Percentiles rank a stretch among this genome's conserved stretches.
These are phyloP conservation scores for Trichocladium uniseriatum DNA, from an alignment of 495 filamentous ascomycete genomes.

Conservation along the genomic window DNA sequence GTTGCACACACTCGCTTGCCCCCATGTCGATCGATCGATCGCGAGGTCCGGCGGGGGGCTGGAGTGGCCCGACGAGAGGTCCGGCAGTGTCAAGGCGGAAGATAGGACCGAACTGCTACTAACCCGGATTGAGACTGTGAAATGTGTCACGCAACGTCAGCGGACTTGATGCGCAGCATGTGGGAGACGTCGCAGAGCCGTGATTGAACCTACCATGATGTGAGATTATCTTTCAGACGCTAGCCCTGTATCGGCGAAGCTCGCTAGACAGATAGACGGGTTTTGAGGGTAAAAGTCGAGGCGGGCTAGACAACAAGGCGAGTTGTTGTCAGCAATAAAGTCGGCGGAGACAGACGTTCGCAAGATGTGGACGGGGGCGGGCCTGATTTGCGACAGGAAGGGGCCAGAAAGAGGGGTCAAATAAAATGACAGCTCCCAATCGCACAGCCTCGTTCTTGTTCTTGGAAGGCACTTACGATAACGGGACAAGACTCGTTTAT, in stretches of 20 bases:
- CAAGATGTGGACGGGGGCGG: background rate
- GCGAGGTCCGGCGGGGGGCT: no score
- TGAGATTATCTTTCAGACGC: no score
- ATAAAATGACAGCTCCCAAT: background rate
- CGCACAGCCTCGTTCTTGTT: no score
- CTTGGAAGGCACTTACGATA: conserved; percentile 12
- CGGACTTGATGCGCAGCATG: background rate
- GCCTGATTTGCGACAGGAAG: conserved; percentile 5
- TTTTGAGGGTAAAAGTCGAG: no score
- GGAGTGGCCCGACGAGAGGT: background rate
- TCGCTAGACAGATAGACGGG: no score
- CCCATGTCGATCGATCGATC: no score
- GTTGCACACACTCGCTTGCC: no score
- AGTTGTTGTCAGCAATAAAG: background rate
- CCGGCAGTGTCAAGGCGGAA: conserved; percentile 8
- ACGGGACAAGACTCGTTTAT: background rate
- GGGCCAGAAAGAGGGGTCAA: conserved; percentile 8
- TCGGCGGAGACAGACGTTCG: background rate
- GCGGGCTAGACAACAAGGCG: background rate
- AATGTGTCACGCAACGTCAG: conserved; percentile 3
- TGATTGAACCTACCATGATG: conserved; percentile 3
- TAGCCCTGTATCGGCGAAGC: no score
- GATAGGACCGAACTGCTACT: conserved; percentile 28
- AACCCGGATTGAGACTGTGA: conserved; percentile 67
- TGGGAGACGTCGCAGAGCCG: no score